These are phyloP conservation scores for Tephrocybe rancida DNA, from an alignment of 768 basidiomycete genomes.

Conservation along the genomic window DNA sequence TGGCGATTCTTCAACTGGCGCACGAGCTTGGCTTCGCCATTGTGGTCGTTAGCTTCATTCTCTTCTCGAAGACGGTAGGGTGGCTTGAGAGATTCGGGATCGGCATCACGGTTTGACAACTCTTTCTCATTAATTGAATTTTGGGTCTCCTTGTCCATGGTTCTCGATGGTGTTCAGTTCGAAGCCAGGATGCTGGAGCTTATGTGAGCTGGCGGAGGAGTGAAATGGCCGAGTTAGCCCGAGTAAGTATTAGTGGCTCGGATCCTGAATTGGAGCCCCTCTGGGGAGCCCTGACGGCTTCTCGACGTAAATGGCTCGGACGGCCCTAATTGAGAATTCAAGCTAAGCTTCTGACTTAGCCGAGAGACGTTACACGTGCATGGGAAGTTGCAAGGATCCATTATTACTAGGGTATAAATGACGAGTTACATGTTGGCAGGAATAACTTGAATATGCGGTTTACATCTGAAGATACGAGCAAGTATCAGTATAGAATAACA, in stretches of 20 bases:
- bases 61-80: not conserved
- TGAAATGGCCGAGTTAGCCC: not conserved
- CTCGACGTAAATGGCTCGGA: not conserved
- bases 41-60: too few relatives aligned
- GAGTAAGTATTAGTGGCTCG: not conserved
- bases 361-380: not conserved
- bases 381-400: not conserved
- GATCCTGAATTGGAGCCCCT: not conserved
- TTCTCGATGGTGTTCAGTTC: not conserved
- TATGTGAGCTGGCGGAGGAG: too few relatives aligned
- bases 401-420: not conserved
- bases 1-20: conserved; percentile 78
- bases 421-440: not conserved
- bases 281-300: not conserved
- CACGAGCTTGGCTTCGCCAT: conserved; percentile 36
- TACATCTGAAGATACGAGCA: not conserved
- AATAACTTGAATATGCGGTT: not conserved
- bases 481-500: not conserved
- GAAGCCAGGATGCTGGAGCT: not conserved
- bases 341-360: not conserved
- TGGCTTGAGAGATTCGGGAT: conserved; percentile 19
- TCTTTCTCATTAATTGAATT: conserved; percentile 10
- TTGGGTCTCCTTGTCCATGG: conserved; percentile 6
- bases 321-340: too few relatives aligned
- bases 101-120: conserved; percentile 6